These are phyloP conservation scores for Eimeria acervulina DNA, from an alignment of 169 alveolate genomes.

Conservation along the genomic window DNA sequence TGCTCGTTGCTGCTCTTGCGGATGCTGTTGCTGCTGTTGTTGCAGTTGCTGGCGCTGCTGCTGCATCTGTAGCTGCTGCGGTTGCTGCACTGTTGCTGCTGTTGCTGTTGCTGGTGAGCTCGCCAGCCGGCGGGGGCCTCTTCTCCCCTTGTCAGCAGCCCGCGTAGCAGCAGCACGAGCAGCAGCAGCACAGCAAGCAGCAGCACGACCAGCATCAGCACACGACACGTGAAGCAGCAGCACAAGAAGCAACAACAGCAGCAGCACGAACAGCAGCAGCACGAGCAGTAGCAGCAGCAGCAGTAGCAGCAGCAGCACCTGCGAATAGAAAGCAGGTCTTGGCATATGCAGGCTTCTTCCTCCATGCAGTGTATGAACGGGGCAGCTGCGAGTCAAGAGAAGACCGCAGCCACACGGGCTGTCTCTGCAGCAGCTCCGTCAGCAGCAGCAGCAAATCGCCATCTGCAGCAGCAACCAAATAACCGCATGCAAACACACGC, in stretches of 20 bases:
- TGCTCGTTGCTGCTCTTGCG: background rate
- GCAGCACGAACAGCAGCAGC: conserved; percentile 12
- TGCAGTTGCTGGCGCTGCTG: too few species aligned
- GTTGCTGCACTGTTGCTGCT: background rate
- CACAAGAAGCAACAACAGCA: background rate
- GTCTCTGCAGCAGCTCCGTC: conserved; percentile 82
- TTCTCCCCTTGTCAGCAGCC: background rate
- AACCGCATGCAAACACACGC: background rate
- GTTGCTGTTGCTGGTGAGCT: background rate
- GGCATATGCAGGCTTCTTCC: conserved; percentile 84
- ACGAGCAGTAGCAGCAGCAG: background rate
- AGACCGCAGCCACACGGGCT: conserved; percentile 87
- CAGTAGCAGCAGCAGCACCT: conserved; percentile 40
- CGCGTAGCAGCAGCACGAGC: background rate
- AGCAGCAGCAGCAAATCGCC: conserved; percentile 45
- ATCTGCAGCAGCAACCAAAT: conserved; percentile 46
- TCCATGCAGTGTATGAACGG: conserved; percentile 85
- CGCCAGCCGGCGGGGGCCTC: background rate
- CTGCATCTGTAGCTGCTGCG: too few species aligned
- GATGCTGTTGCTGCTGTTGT: too few species aligned
- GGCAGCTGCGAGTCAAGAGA: conserved; percentile 86
- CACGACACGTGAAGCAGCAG: background rate
- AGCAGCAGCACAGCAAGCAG: background rate
- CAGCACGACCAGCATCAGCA: background rate
- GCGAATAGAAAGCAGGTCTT: conserved; percentile 79